phyloP scores from a whole-genome alignment of 306 rosid species.

The Vicia faba region DNA sequence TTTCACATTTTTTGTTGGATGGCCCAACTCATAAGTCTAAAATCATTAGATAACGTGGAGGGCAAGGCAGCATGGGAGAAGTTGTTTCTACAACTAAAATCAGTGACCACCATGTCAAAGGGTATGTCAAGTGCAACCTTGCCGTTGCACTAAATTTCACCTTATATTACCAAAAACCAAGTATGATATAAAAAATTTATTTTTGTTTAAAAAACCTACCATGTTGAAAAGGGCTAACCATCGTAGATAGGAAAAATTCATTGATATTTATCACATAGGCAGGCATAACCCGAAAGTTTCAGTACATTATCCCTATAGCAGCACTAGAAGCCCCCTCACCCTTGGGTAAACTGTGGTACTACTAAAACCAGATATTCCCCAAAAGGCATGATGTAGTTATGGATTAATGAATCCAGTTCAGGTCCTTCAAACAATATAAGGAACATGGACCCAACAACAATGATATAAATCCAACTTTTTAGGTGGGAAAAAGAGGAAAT shows the following conservation, averaged over 20 bases:
- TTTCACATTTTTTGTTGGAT: not conserved
- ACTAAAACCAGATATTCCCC: too few relatives aligned
- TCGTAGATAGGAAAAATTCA: conserved; percentile 10
- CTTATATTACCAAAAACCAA: conserved; percentile 24
- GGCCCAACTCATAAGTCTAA: not conserved
- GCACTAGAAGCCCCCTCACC: too few relatives aligned
- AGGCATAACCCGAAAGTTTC: not conserved
- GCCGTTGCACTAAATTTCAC: not conserved
- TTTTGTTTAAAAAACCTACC: not conserved
- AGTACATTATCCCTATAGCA: conserved; percentile 15
- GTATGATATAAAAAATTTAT: not conserved
- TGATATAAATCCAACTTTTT: conserved; percentile 5
- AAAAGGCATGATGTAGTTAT: conserved; percentile 1
- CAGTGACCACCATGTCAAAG: conserved; percentile 6
- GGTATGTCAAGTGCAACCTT: conserved; percentile 7
- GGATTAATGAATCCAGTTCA: conserved; percentile 3
- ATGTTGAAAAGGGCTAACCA: conserved; percentile 1
- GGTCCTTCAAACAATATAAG: conserved; percentile 3
- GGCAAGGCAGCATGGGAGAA: not conserved
- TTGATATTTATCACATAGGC: conserved; percentile 25
- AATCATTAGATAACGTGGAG: not conserved
- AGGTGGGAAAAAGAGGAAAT: conserved; percentile 5
- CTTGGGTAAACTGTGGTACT: too few relatives aligned
- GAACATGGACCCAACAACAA: not conserved
- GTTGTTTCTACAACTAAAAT: conserved; percentile 22